Base-by-base conservation (phyloP, 352 stramenopile genomes). In the Phytophthora hybrid region DNA sequence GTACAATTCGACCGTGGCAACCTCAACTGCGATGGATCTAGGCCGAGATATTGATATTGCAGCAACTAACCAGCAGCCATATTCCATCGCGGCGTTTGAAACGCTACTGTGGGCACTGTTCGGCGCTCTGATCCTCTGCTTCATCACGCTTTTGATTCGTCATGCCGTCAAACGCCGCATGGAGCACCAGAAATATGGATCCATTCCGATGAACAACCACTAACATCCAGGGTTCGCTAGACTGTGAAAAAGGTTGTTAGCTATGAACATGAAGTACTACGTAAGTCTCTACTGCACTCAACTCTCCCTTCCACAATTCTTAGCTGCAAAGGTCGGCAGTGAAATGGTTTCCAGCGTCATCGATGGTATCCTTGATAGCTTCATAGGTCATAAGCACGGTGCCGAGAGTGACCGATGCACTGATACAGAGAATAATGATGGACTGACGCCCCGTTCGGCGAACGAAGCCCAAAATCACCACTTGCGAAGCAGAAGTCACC, bases 401-500 rank as follows among this genome's bases (percentile, higher is more conserved):
- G 13, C 82, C 80, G 29, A 83, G 46, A 19, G 71, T 70, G 29
- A 81, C 73, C 1, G 78, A 79, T n/a, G 71, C 70, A 37, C 66
- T 78, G 44, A 88, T 85, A 49, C 78, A 89, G 11, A 90, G 71
- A 26, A 89, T 73, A 37, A 91, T 81, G 72, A 85, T 84, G 13
- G 80, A 87, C 57, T 87, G 78, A 29, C 81, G 77, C 0, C 76
- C 79, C 16, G 79, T 82, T 29, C 76, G 73, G 3, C 80, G 80
- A 53, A 90, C 76, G 46, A 76, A 85, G 9, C 81, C 66, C 7
- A 83, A 60, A 39, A 90, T 85, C 23, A 77, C 81, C 0, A 85
- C 44, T 52, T 89, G 83, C n/a, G 78, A 70, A n/a, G 83, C 61
- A n/a, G 63, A 76, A 37, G 81, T 87, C 31, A 88, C 80, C 29